Evolutionary conservation across 805 yeast genomes (phyloP), one percentile per base, ranked within the genome.

Genomic region (Metschnikowia kunwiensis): DNA sequence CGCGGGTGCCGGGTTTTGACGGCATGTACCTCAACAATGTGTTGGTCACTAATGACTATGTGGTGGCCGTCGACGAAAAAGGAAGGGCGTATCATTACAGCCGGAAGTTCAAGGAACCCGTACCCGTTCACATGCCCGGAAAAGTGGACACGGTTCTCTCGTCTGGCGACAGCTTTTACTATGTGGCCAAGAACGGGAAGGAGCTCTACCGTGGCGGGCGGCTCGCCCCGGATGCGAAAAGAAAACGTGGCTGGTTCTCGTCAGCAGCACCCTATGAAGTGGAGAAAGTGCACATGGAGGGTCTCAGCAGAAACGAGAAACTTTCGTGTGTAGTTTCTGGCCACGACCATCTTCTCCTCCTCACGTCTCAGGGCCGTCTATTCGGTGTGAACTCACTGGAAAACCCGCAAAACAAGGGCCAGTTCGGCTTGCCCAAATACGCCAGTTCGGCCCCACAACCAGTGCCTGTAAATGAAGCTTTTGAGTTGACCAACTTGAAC

Each of bases 51-150:
- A 69, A 68, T 5, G 60, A 54, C 36, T 58, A 60, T 10, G 63
- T 76, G 6, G 79, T 74, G 19, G 87, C 87, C 0, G 74, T 86
- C 12, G 75, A 80, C 42, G 68, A 70, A 1, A 74, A 72, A 11
- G 97, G 97, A 13, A 75, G 82, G 50, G 68, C 87, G 21, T 78
- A 77, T 37, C 84, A 82, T 53, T 86, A 89, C 85, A 78, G 79
- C n/a, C 51, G 57, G 19, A 30, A 7, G 26, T 15, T 31, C 12
- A 18, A 27, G 15, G 40, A 47, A 11, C 57, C 65, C 39, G 52
- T 48, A 15, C 30, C 42, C 33, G 34, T 58, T 4, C 44, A 47
- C 12, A 37, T 64, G 19, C 71, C 72, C 2, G 44, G 28, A 36
- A 63, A 55, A 25, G 50, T 59, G 5, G 40, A 43, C 5, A 47